Evolutionary conservation across 2,329 filamentous ascomycete genomes (phyloP).

Genomic region (Penicillium psychrosexuale): DNA sequence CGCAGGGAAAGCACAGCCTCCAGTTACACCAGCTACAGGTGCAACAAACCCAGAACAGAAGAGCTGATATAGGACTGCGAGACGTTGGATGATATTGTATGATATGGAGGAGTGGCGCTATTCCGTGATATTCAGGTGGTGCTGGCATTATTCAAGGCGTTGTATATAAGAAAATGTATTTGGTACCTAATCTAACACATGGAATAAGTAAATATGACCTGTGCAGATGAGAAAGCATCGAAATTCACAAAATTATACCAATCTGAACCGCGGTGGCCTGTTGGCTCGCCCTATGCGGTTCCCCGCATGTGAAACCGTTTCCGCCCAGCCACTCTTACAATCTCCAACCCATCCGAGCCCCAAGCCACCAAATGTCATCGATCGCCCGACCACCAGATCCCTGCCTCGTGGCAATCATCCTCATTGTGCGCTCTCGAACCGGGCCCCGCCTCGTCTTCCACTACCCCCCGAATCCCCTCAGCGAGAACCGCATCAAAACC

Average conservation of each 20-base stretch:
- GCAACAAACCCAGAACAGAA: slow-evolving; percentile 4
- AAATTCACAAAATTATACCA: background rate
- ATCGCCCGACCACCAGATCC: slow-evolving; percentile 51
- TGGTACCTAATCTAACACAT: background rate
- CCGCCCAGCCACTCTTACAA: slow-evolving; percentile 20
- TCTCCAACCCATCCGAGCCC: slow-evolving; percentile 14
- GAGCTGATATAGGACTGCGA: slow-evolving; percentile 4
- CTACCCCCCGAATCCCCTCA: slow-evolving; percentile 64
- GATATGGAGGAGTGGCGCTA: slow-evolving; percentile 6
- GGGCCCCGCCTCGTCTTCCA: slow-evolving; percentile 83
- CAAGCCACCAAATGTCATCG: slow-evolving; percentile 41
- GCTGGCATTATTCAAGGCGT: slow-evolving; percentile 18
- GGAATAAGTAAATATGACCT: background rate
- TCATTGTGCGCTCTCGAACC: slow-evolving; percentile 72
- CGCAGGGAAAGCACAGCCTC: slow-evolving; percentile 13
- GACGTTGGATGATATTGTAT: slow-evolving; percentile 20
- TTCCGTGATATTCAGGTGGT: slow-evolving; percentile 3
- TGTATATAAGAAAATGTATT: slow-evolving; percentile 20
- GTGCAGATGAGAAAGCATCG: background rate
- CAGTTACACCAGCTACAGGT: background rate
- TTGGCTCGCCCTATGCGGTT: slow-evolving; percentile 16
- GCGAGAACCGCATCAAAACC: slow-evolving; percentile 37
- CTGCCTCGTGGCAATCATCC: slow-evolving; percentile 65
- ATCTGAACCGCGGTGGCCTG: background rate
- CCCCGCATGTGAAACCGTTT: slow-evolving; percentile 14